Percentiles rank a stretch among this genome's conserved stretches.
These are phyloP conservation scores for Cadophora sp. DNA, from an alignment of 2,329 filamentous ascomycete genomes.

Conservation along the genomic window DNA sequence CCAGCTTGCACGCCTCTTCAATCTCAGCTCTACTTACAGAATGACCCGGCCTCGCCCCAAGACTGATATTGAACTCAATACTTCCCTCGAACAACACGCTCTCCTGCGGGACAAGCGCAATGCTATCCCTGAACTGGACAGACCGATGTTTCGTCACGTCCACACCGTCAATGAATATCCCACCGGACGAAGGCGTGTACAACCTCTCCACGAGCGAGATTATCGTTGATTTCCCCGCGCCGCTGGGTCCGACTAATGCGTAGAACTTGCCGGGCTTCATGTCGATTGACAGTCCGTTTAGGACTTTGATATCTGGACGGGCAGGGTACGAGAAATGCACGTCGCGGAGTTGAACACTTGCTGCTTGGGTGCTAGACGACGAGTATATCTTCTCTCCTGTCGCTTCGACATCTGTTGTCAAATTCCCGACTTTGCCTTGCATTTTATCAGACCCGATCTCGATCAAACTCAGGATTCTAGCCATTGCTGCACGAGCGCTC, in stretches of 20 bases:
- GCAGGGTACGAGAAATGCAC: conserved; percentile 72
- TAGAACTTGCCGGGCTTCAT: conserved; percentile 66
- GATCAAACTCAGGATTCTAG: conserved; percentile 61
- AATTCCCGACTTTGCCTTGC: conserved; percentile 30
- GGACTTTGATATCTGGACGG: conserved; percentile 62
- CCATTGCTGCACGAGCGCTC: conserved; percentile 66
- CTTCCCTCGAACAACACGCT: conserved; percentile 64
- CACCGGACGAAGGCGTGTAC: conserved; percentile 49
- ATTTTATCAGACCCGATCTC: conserved; percentile 48
- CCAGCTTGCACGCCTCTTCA: conserved; percentile 66
- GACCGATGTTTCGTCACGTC: conserved; percentile 54
- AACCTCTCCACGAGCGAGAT: conserved; percentile 61
- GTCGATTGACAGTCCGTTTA: conserved; percentile 61
- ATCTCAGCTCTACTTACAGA: conserved; percentile 65
- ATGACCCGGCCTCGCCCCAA: conserved; percentile 61
- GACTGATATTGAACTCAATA: conserved; percentile 61
- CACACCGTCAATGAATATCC: conserved; percentile 38
- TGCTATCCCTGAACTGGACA: conserved; percentile 56
- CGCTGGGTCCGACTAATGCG: conserved; percentile 70
- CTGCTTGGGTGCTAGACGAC: conserved; percentile 17
- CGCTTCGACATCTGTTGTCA: conserved; percentile 50
- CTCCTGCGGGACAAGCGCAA: conserved; percentile 65
- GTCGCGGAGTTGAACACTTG: conserved; percentile 58
- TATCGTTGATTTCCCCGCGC: conserved; percentile 72
- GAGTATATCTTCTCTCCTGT: conserved; percentile 40